Conservation (phyloP, 495 filamentous ascomycete species). For the Penicillium pancosmium region DNA sequence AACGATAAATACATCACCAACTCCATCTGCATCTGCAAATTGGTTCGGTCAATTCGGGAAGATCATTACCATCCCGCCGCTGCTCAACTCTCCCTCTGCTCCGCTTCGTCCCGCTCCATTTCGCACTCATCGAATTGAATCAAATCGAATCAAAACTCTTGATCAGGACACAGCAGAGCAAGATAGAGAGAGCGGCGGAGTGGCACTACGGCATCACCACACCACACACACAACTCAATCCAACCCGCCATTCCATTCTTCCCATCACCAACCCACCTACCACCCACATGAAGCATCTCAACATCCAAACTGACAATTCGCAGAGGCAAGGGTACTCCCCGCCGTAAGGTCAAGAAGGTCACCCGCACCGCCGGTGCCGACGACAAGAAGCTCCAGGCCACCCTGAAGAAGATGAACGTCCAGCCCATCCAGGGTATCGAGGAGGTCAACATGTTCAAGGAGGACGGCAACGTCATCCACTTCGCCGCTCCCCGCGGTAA, state of each 20-base stretch:
- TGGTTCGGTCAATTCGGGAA: no score
- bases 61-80: no score
- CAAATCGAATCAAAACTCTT: no score
- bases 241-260: neutral
- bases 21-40: no score
- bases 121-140: no score
- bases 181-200: neutral
- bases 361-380: constrained; percentile 87
- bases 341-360: constrained; percentile 97
- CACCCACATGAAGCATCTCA: constrained; percentile 6
- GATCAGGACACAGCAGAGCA: no score
- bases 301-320: constrained; percentile 15
- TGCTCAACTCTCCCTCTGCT: no score
- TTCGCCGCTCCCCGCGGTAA: constrained; percentile 95
- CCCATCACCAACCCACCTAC: neutral
- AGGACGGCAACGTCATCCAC: constrained; percentile 99
- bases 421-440: constrained; percentile 98
- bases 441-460: constrained; percentile 99
- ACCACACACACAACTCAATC: neutral
- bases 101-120: no score
- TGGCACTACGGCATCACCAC: neutral
- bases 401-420: constrained; percentile 93
- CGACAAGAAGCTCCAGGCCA: constrained; percentile 98
- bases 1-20: no score
- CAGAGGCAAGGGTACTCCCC: constrained; percentile 97